Percentiles rank a stretch among this genome's conserved stretches.
These are phyloP conservation scores for Pulveroboletus sp. DNA, from an alignment of 768 basidiomycete genomes.

Conservation along the genomic window DNA sequence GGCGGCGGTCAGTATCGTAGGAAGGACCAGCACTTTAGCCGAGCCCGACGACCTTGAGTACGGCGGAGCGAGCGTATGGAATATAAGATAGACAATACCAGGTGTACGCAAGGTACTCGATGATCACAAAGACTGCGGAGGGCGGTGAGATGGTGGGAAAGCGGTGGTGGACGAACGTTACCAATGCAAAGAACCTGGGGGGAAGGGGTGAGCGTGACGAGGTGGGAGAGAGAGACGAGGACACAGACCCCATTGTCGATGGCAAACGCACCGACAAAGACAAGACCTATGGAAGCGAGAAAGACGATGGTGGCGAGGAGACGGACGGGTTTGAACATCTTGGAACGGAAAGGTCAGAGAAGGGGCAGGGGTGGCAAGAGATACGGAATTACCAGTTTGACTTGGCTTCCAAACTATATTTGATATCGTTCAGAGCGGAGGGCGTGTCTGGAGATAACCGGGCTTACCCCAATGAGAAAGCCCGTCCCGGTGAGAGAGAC, in stretches of 20 bases:
- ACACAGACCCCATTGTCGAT: constrained; percentile 56
- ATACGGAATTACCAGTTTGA: constrained; percentile 59
- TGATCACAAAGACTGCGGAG: constrained; percentile 74
- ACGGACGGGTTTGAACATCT: constrained; percentile 97
- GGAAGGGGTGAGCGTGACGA: not conserved
- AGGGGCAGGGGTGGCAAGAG: not conserved
- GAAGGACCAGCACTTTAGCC: constrained; percentile 1
- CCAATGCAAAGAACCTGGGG: constrained; percentile 62
- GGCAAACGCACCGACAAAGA: constrained; percentile 85
- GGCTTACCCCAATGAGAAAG: constrained; percentile 81
- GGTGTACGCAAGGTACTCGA: constrained; percentile 87
- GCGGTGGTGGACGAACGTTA: constrained; percentile 23
- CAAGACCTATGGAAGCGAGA: constrained; percentile 71
- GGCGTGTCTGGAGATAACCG: not conserved
- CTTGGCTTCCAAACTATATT: constrained; percentile 67
- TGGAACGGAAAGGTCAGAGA: not conserved
- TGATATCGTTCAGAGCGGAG: constrained; percentile 1
- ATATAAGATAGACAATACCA: constrained; percentile 91
- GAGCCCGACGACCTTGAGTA: constrained; percentile 59
- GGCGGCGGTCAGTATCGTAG: constrained; percentile 7
- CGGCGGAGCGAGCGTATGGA: constrained; percentile 79
- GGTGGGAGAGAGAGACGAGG: not conserved
- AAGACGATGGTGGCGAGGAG: constrained; percentile 76
- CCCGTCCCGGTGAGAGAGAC: constrained; percentile 84
- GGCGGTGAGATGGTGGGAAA: not conserved